phyloP scores from a whole-genome alignment of 768 basidiomycete genomes.

The Boletus coccyginus region DNA sequence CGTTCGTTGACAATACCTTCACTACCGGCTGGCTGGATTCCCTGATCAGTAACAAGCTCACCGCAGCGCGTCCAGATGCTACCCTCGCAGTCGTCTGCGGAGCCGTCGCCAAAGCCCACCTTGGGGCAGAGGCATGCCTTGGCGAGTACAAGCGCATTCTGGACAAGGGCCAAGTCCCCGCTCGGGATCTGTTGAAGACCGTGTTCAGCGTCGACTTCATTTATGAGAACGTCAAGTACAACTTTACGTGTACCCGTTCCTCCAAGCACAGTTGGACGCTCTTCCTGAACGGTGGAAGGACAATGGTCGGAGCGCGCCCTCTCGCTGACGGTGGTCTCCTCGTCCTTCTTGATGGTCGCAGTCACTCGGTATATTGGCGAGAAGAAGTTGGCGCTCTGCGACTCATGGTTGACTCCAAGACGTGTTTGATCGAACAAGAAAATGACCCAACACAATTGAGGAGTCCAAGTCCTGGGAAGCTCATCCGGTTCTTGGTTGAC shows the following conservation, averaged over 20 bases:
- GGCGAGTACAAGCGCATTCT: conserved; percentile 91
- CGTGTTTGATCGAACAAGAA: conserved; percentile 98
- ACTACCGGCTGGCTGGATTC: conserved; percentile 99
- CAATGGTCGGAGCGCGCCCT: conserved; percentile 87
- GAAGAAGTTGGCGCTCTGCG: conserved; percentile 95
- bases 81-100: conserved; percentile 95
- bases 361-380: conserved; percentile 97
- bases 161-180: conserved; percentile 97
- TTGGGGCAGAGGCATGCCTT: conserved; percentile 87
- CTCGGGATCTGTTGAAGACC: conserved; percentile 91
- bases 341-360: conserved; percentile 86
- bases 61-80: conserved; percentile 92
- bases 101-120: conserved; percentile 91
- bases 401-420: conserved; percentile 95
- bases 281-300: conserved; percentile 93
- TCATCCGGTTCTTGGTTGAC: conserved; percentile 92
- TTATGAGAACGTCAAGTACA: conserved; percentile 93
- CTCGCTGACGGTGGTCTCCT: conserved; percentile 95
- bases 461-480: conserved; percentile 95
- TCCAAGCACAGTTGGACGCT: conserved; percentile 89
- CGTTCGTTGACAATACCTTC: conserved; percentile 96
- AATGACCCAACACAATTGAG: conserved; percentile 97
- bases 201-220: conserved; percentile 98
- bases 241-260: conserved; percentile 91
- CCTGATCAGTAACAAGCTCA: conserved; percentile 94